A percentile compares a stretch with the other conserved stretches of the same genome.
These are phyloP conservation scores for Westerdykella ornata DNA, from an alignment of 2,329 filamentous ascomycete species.

Conservation along the genomic window DNA sequence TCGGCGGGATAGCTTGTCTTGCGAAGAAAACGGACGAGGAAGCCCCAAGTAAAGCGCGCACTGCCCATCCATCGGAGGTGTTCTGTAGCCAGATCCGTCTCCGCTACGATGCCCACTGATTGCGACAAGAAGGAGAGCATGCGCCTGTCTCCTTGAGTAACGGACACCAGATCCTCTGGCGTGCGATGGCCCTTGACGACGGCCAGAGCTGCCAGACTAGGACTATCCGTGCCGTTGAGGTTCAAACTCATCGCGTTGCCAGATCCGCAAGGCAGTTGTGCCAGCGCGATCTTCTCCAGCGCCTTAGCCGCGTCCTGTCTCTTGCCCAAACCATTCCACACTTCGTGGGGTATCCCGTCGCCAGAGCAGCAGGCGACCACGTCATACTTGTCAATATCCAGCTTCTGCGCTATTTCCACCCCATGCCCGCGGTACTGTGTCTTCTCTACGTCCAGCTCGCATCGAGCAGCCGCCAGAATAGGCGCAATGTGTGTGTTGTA, in stretches of 20 bases:
- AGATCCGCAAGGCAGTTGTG: conserved; percentile 83
- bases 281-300: conserved; percentile 69
- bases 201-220: conserved; percentile 69
- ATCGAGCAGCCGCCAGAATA: conserved; percentile 73
- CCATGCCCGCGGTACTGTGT: conserved; percentile 73
- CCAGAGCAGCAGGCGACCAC: conserved; percentile 84
- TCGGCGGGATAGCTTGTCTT: conserved; percentile 84
- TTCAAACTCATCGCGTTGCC: conserved; percentile 94
- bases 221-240: conserved; percentile 70
- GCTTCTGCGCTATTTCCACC: conserved; percentile 62
- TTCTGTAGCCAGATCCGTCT: conserved; percentile 84
- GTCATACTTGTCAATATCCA: conserved; percentile 77
- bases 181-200: conserved; percentile 84
- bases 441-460: conserved; percentile 64
- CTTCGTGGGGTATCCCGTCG: conserved; percentile 84
- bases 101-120: conserved; percentile 80
- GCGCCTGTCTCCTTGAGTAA: conserved; percentile 72
- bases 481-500: conserved; percentile 73
- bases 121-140: conserved; percentile 87
- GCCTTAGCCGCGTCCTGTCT: conserved; percentile 68
- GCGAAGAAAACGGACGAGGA: conserved; percentile 67
- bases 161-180: conserved; percentile 75
- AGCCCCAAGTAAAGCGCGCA: conserved; percentile 76
- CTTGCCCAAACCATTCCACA: conserved; percentile 85
- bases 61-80: conserved; percentile 88